Evolutionary conservation across 2,329 filamentous ascomycete genomes (phyloP).

Genomic region (Acephala macrosclerotiorum): DNA sequence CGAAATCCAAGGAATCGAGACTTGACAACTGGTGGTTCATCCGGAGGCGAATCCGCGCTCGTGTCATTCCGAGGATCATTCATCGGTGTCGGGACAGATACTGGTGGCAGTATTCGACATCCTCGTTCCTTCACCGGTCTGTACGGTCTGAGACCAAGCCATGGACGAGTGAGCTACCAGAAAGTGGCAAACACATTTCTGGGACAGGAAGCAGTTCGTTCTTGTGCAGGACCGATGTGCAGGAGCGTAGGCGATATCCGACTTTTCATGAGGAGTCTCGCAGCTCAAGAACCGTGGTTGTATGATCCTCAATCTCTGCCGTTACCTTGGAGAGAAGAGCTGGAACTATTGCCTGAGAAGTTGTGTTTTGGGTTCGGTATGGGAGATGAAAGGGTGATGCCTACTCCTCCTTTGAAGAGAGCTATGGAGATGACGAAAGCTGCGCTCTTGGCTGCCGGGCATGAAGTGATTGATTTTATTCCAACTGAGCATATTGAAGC

Average conservation of each 20-base stretch:
- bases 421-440: conserved; percentile 51
- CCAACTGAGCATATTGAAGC: conserved; percentile 10
- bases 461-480: conserved; percentile 45
- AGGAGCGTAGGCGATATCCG: conserved; percentile 49
- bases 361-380: conserved; percentile 14
- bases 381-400: conserved; percentile 8
- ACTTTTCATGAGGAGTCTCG: conserved; percentile 51
- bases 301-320: conserved; percentile 58
- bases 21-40: conserved; percentile 86
- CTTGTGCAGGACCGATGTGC: conserved; percentile 52
- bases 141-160: conserved; percentile 47
- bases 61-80: conserved; percentile 28
- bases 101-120: conserved; percentile 29
- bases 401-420: conserved; percentile 47
- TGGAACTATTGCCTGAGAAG: conserved; percentile 42
- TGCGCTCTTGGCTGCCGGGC: conserved; percentile 44
- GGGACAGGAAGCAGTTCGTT: conserved; percentile 42
- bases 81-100: conserved; percentile 34
- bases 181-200: conserved; percentile 9
- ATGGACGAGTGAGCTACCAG: conserved; percentile 22
- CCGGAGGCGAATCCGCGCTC: conserved; percentile 46
- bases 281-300: conserved; percentile 50
- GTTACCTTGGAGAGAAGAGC: conserved; percentile 17
- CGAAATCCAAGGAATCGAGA: conserved; percentile 79
- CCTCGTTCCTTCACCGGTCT: conserved; percentile 54